phyloP scores from a whole-genome alignment of 495 filamentous ascomycete species.

The Schizothecium vesticola region DNA sequence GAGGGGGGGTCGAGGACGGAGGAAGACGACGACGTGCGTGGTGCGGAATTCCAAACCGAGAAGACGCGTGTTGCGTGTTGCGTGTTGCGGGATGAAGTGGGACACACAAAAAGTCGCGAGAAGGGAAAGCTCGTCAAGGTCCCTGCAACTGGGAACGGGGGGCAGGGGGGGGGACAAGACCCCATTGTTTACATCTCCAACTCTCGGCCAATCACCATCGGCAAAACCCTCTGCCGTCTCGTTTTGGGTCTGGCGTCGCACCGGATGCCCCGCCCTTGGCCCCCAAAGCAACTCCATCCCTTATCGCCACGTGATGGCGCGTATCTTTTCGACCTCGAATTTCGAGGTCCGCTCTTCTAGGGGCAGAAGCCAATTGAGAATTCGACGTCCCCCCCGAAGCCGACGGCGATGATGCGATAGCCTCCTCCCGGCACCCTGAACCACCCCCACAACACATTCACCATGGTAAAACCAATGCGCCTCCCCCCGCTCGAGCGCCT shows the following conservation, averaged over 20 bases:
- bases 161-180: not conserved
- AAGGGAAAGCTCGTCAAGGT: not conserved
- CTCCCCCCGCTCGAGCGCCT: conserved; percentile 82
- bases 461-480: conserved; percentile 55
- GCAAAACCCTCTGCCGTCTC: not conserved
- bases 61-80: not conserved
- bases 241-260: not conserved
- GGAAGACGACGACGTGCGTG: not conserved
- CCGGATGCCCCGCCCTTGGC: not conserved
- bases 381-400: not conserved
- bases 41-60: not conserved
- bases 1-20: not conserved
- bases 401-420: conserved; percentile 17
- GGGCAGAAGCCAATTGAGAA: not conserved
- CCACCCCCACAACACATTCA: not conserved
- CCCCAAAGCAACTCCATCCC: not conserved
- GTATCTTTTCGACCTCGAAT: conserved; percentile 12
- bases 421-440: conserved; percentile 1
- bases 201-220: conserved; percentile 15
- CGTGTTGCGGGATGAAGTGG: not conserved
- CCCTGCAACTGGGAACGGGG: not conserved
- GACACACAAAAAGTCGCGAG: conserved; percentile 9
- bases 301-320: conserved; percentile 30
- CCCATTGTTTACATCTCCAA: conserved; percentile 30
- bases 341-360: not conserved